Conservation (phyloP, 2,329 filamentous ascomycete genomes). For the Colletotrichum salicis region DNA sequence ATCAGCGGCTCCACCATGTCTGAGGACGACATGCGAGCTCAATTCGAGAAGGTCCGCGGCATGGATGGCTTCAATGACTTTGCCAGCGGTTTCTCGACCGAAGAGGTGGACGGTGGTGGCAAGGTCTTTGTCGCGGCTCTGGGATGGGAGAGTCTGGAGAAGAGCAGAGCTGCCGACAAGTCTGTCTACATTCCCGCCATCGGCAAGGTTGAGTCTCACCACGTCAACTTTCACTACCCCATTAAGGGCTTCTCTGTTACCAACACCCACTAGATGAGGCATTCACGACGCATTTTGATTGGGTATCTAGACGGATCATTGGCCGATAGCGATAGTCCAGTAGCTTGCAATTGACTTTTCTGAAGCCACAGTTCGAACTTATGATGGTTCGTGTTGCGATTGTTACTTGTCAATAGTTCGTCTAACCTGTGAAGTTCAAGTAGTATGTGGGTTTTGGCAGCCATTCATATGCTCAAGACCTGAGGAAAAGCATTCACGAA, state of each 20-base stretch:
- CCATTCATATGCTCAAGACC: neutral
- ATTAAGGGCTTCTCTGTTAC: conserved; percentile 30
- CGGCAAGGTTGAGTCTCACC: conserved; percentile 21
- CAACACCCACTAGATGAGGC: conserved; percentile 16
- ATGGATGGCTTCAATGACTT: conserved; percentile 25
- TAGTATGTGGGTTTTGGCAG: neutral
- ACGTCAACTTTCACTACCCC: conserved; percentile 30
- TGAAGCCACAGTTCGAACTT: neutral
- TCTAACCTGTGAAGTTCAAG: neutral
- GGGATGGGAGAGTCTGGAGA: conserved; percentile 28
- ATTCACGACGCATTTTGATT: neutral
- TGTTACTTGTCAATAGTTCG: neutral
- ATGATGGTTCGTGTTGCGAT: neutral
- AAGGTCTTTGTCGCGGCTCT: conserved; percentile 28
- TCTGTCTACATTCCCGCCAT: conserved; percentile 15
- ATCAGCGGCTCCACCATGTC: conserved; percentile 10
- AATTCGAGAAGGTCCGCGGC: conserved; percentile 15
- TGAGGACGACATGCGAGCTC: conserved; percentile 21
- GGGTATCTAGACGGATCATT: neutral
- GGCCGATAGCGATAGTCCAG: neutral
- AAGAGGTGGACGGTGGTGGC: conserved; percentile 4
- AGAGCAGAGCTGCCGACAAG: conserved; percentile 29
- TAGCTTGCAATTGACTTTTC: neutral
- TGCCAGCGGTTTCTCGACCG: conserved; percentile 12
- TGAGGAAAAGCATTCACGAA: neutral